Conservation (phyloP, 371 early-diverging fungal genomes). For the Mortierella sp. region DNA sequence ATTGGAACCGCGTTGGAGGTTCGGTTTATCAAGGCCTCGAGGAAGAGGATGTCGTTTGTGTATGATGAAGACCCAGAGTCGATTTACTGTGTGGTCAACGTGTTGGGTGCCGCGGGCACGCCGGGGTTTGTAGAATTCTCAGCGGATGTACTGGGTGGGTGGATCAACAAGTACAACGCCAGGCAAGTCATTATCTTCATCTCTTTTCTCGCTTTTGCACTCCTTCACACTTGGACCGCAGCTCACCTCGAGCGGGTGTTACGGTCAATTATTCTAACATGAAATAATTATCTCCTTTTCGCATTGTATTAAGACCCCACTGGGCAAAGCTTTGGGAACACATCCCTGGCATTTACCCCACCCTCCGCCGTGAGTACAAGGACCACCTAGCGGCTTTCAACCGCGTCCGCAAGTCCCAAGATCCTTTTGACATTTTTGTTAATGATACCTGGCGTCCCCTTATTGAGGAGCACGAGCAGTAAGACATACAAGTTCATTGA, state of each 20-base stretch:
- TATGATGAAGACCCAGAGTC: slow-evolving; percentile 29
- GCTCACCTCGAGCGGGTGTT: neutral
- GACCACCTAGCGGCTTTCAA: slow-evolving; percentile 40
- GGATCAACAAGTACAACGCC: slow-evolving; percentile 29
- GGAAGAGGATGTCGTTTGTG: slow-evolving; percentile 5
- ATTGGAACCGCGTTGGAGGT: neutral
- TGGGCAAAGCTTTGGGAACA: slow-evolving; percentile 59
- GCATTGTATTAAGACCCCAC: too few species aligned
- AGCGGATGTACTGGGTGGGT: neutral
- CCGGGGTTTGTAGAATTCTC: slow-evolving; percentile 33
- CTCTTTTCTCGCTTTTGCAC: neutral
- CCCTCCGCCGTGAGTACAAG: slow-evolving; percentile 29
- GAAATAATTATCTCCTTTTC: too few species aligned
- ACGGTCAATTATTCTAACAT: neutral
- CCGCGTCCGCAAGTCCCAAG: slow-evolving; percentile 40
- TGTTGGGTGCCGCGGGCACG: slow-evolving; percentile 21
- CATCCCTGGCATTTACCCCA: slow-evolving; percentile 30
- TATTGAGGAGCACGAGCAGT: neutral
- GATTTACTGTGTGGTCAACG: slow-evolving; percentile 28
- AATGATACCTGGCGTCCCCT: slow-evolving; percentile 34
- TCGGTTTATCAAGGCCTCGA: neutral
- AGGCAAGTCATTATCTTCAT: slow-evolving; percentile 14
- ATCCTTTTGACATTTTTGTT: slow-evolving; percentile 49
- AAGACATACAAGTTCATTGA: neutral
- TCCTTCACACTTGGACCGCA: neutral